phyloP scores from a whole-genome alignment of 768 basidiomycete genomes.

The Hemileccinum impolitum region DNA sequence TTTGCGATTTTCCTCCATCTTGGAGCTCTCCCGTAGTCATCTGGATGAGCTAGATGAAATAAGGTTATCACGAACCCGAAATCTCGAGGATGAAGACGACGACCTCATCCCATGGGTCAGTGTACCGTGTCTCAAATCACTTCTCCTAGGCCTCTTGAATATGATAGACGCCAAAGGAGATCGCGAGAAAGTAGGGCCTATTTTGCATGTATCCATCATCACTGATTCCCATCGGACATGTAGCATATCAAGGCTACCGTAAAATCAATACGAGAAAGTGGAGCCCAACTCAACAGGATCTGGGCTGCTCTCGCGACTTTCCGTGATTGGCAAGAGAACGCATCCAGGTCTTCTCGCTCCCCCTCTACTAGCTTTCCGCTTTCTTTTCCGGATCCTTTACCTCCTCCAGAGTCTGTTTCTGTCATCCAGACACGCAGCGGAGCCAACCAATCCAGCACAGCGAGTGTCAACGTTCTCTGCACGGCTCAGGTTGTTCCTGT shows the following conservation, averaged over 20 bases:
- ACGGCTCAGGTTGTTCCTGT: slow-evolving; percentile 69
- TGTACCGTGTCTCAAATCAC: slow-evolving; percentile 59
- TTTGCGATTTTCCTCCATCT: slow-evolving; percentile 53
- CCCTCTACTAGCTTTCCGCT: slow-evolving; percentile 18
- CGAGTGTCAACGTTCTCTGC: slow-evolving; percentile 33
- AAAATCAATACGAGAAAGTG: slow-evolving; percentile 50
- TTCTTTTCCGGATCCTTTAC: slow-evolving; percentile 55
- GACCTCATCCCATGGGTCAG: slow-evolving; percentile 54
- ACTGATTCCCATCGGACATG: not conserved
- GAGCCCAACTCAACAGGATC: slow-evolving; percentile 58
- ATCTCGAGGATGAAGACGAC: slow-evolving; percentile 36
- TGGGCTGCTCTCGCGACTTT: slow-evolving; percentile 55
- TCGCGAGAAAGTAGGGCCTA: slow-evolving; percentile 29
- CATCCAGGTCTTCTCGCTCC: slow-evolving; percentile 13
- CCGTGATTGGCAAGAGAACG: slow-evolving; percentile 34
- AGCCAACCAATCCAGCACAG: slow-evolving; percentile 25
- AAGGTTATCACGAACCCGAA: slow-evolving; percentile 31
- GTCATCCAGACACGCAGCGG: slow-evolving; percentile 49
- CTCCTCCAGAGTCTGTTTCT: slow-evolving; percentile 43
- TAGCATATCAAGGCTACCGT: slow-evolving; percentile 35
- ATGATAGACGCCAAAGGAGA: slow-evolving; percentile 46
- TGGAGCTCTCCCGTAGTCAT: slow-evolving; percentile 49
- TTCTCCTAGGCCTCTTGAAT: slow-evolving; percentile 60
- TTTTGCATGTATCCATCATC: not conserved
- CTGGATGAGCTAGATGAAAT: slow-evolving; percentile 65